A percentile compares a stretch with the other conserved stretches of the same genome.
Conservation (phyloP, 2,329 filamentous ascomycete genomes). For the Penicillium hordei region DNA sequence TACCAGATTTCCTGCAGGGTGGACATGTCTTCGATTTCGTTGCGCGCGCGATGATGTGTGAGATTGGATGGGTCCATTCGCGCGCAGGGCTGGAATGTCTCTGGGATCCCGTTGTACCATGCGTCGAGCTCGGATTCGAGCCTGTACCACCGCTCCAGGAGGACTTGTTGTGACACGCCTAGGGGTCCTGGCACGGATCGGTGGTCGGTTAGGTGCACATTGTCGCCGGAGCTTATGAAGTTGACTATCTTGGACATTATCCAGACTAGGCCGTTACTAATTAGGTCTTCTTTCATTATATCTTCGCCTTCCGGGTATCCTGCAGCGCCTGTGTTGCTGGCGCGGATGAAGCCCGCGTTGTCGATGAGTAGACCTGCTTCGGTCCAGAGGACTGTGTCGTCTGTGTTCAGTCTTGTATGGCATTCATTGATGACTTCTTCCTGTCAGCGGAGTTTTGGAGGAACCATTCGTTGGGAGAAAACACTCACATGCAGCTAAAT, state of each 20-base stretch:
- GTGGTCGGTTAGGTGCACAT: conserved; percentile 38
- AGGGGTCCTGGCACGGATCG: conserved; percentile 29
- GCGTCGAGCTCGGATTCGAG: conserved; percentile 58
- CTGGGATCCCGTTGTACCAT: conserved; percentile 60
- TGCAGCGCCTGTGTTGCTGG: conserved; percentile 38
- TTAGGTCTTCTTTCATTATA: conserved; percentile 62
- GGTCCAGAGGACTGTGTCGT: conserved; percentile 63
- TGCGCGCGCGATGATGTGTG: conserved; percentile 22
- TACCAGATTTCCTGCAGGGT: conserved; percentile 62
- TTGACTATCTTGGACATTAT: conserved; percentile 66
- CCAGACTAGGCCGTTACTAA: conserved; percentile 65
- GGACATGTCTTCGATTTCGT: conserved; percentile 35
- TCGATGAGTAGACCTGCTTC: conserved; percentile 62
- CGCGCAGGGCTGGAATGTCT: conserved; percentile 60
- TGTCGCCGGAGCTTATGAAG: conserved; percentile 60
- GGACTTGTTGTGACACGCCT: conserved; percentile 40
- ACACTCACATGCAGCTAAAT: conserved; percentile 59
- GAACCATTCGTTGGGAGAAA: not conserved
- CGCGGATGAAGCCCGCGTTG: conserved; percentile 51
- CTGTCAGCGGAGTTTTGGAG: not conserved
- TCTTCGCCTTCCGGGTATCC: conserved; percentile 39
- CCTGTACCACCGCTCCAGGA: conserved; percentile 52
- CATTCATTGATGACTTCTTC: conserved; percentile 55
- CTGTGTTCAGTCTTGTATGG: conserved; percentile 61
- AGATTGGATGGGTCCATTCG: conserved; percentile 44